Conservation (phyloP, 352 stramenopile species). For the Chrysophaeum taylorii region DNA sequence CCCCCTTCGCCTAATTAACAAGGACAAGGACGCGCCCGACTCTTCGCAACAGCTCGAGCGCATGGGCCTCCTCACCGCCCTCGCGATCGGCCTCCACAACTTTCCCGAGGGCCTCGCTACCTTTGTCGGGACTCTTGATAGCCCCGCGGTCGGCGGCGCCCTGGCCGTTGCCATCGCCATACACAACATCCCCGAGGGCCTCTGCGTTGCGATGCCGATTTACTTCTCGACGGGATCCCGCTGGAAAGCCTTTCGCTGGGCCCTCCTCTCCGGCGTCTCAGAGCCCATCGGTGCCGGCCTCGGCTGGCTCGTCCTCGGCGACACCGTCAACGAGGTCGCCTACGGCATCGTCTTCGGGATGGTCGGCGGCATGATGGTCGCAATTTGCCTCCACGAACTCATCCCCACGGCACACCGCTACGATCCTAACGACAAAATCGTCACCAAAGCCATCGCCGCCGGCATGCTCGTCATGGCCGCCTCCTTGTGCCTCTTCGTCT, state of each 20-base stretch:
- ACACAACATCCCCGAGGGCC: slow-evolving; percentile 91
- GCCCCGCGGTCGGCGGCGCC: slow-evolving; percentile 72
- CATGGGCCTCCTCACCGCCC: slow-evolving; percentile 75
- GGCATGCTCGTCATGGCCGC: slow-evolving; percentile 71
- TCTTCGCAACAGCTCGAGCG: slow-evolving; percentile 43
- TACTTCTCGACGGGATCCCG: slow-evolving; percentile 88
- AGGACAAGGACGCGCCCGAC: slow-evolving; percentile 31
- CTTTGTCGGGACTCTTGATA: slow-evolving; percentile 74
- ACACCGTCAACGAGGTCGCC: slow-evolving; percentile 49
- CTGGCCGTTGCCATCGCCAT: slow-evolving; percentile 85
- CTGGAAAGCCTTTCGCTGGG: slow-evolving; percentile 86
- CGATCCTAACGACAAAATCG: slow-evolving; percentile 63
- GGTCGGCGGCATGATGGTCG: slow-evolving; percentile 82
- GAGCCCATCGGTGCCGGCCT: slow-evolving; percentile 77
- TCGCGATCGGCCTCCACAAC: slow-evolving; percentile 86
- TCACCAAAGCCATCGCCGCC: slow-evolving; percentile 59
- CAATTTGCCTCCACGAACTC: slow-evolving; percentile 77
- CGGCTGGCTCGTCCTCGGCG: slow-evolving; percentile 66
- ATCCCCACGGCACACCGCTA: slow-evolving; percentile 80
- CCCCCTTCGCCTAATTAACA: no score
- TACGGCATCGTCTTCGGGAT: slow-evolving; percentile 79
- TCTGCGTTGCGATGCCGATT: slow-evolving; percentile 85
- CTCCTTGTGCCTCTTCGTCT: slow-evolving; percentile 67
- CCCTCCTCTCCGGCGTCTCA: slow-evolving; percentile 64
- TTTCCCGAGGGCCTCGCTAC: slow-evolving; percentile 87